Evolutionary conservation across 2,329 filamentous ascomycete genomes (phyloP), one percentile per base, ranked within the genome.

Genomic region (Aspergillus aculeatus): DNA sequence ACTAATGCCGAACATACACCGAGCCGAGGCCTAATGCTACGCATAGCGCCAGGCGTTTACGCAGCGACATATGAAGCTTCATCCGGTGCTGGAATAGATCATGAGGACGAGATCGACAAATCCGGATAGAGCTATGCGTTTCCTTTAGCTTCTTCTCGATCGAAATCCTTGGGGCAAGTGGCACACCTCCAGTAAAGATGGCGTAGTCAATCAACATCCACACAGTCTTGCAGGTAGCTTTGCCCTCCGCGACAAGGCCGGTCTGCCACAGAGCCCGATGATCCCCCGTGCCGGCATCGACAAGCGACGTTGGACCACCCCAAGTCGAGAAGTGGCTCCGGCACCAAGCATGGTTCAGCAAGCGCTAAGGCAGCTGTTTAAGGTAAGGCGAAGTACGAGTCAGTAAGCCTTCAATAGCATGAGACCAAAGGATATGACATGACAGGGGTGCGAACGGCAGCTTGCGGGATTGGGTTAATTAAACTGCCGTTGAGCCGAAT

Each of bases 111-210:
- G 60, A 61, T 77, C 75, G 44, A 73, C 62, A 31, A 68, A 64
- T 1, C 69, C 71, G 4, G 73, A 75, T 2, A 71, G 23, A 1
- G 68, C 71, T 74, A 47, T 16, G 6, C 1, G 14, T 24, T 57
- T n/a, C 29, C 16, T 2, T 54, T 9, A 14, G 10, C 2, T 3
- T 6, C 6, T 5, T 10, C 38, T 6, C 23, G 3, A 23, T 1
- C 4, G 2, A 2, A 12, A 2, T 5, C 7, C 16, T 31, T 1
- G 16, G 2, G 12, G 23, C 2, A 12, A 21, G 16, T 3, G 31
- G 44, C 56, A 6, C 60, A 80, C 78, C 68, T 56, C 77, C 78
- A 2, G 77, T 72, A 26, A 72, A 77, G 2, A 79, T 75, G 3
- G 75, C 71, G 59, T 77, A 79, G 51, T 75, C 62, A 21, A 81